Evolutionary conservation across 108 stramenopile species (phyloP), one percentile per base, ranked within the genome.

Genomic region (Cyclotella baltica): DNA sequence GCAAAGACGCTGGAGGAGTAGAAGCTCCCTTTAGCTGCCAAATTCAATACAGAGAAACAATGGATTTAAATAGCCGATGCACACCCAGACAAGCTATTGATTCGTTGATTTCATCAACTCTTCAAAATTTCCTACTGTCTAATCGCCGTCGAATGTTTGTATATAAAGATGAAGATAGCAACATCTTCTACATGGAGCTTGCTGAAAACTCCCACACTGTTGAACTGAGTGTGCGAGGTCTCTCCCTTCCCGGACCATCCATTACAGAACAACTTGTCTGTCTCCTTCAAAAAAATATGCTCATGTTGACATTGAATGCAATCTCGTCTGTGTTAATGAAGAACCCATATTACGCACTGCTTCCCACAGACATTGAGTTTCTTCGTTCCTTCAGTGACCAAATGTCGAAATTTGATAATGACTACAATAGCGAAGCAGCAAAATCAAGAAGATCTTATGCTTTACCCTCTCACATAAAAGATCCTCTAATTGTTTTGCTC

Each of bases 111-210:
- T 80, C 87, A 16, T 83, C 85, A 11, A 88, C 89, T 19, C 89
- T 94, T 46, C 91, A 92, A 63, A 89, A 85, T 47, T 92, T 94
- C 68, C 81, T 91, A 20, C 71, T 94, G n/a, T 87, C 85, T 11
- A 94, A 94, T 70, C 72, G 87, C 64, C 48, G 63, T 3, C 79
- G 87, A 53, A 53, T 86, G 20, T 94, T 89, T 78, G 88, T 88
- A 35, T 94, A 92, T 72, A 92, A 87, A 69, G 93, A 94, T 76
- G 91, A 90, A 78, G 64, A 36, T 36, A 85, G 81, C 48, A 80
- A 79, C 35, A 85, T 94, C 23, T 92, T 90, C 67, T 94, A 94
- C 85, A 88, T 92, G 90, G 83, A 67, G n/a, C 67, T 94, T n/a
- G 70, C 76, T 33, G 69, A 75, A 51, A 71, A 71, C 35, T 51